Percentiles rank a stretch among this genome's conserved stretches.
phyloP scores from a whole-genome alignment of 148 eudicot species.

The Vaccinium corymbosum region DNA sequence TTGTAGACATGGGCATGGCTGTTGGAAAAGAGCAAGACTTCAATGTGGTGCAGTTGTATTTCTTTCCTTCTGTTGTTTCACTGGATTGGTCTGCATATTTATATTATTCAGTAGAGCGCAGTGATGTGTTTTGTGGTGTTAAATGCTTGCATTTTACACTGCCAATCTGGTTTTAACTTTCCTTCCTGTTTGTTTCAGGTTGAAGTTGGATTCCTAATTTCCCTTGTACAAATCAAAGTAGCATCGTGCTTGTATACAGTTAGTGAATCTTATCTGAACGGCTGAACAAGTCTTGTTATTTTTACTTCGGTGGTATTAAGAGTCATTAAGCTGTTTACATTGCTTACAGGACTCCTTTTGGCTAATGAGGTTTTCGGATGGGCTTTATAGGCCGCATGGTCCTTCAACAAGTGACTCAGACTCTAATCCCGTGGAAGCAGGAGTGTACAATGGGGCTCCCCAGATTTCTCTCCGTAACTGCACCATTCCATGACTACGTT shows the following conservation, averaged over 20 bases:
- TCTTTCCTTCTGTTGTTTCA: not conserved
- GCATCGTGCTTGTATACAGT: not conserved
- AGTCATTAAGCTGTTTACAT: not conserved
- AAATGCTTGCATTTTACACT: not conserved
- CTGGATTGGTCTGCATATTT: not conserved
- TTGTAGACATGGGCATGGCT: not conserved
- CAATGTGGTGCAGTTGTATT: not conserved
- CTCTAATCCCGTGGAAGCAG: not conserved
- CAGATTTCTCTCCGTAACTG: not conserved
- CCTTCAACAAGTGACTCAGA: not conserved
- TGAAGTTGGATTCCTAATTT: not conserved
- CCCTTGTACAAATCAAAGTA: not conserved
- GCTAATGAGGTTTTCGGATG: too few species aligned
- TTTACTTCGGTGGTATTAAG: not conserved
- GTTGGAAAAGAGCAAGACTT: not conserved
- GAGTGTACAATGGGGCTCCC: not conserved
- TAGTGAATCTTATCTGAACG: not conserved
- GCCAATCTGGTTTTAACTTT: not conserved
- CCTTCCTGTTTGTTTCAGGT: constrained; percentile 1
- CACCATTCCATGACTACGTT: not conserved
- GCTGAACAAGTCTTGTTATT: not conserved
- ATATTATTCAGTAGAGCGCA: not conserved
- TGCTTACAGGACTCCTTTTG: not conserved
- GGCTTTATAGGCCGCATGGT: too few species aligned
- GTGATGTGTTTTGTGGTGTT: not conserved